These are phyloP conservation scores for Agaricus subrufescens DNA, from an alignment of 768 basidiomycete genomes.

Conservation along the genomic window DNA sequence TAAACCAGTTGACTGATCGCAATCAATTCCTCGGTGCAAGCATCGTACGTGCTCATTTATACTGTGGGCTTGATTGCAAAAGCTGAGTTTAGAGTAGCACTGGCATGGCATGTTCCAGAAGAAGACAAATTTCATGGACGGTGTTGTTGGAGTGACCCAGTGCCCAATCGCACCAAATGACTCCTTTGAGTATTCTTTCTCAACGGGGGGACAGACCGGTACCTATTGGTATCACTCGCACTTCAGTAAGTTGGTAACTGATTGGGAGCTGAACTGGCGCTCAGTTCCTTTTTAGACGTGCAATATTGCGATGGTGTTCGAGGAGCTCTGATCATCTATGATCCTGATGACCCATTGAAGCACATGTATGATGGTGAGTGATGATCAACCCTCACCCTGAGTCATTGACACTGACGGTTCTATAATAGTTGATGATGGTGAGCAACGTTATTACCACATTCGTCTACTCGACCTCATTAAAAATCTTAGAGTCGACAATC, in stretches of 20 bases:
- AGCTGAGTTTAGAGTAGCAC: constrained; percentile 15
- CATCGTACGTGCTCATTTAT: constrained; percentile 24
- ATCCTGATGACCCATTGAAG: constrained; percentile 16
- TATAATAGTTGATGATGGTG: background rate
- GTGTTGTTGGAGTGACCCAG: constrained; percentile 30
- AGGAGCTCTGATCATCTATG: constrained; percentile 19
- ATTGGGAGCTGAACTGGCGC: background rate
- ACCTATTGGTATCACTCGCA: constrained; percentile 39
- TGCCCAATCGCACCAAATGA: constrained; percentile 37
- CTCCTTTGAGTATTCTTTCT: constrained; percentile 35
- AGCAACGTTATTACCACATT: background rate
- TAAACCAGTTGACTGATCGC: constrained; percentile 30
- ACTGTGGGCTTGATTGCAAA: background rate
- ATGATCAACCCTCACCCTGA: background rate
- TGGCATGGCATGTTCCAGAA: constrained; percentile 31
- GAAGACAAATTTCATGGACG: constrained; percentile 28
- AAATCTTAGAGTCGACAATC: constrained; percentile 25
- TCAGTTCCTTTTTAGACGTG: constrained; percentile 2
- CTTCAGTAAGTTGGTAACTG: background rate
- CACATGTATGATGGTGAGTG: constrained; percentile 23
- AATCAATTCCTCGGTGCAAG: constrained; percentile 36
- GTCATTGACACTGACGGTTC: background rate
- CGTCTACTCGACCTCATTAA: background rate
- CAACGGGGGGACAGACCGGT: constrained; percentile 31
- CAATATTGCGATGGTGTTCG: constrained; percentile 23